Evolutionary conservation across 1,139 yeast species (phyloP).

Genomic region (Saccharomyces uvarum): DNA sequence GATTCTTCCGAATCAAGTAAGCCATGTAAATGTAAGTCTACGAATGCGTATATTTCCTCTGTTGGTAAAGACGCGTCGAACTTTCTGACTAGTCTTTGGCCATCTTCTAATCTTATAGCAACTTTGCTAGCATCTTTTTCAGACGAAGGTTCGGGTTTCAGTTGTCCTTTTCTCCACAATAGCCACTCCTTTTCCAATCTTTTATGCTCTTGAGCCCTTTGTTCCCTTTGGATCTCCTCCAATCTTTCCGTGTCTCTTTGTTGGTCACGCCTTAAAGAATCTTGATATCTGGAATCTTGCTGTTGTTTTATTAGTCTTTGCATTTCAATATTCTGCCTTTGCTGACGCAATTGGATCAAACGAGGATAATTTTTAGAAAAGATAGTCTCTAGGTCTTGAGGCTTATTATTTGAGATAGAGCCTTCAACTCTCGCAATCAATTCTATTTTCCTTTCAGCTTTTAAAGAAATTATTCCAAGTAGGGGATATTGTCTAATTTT

Average conservation of each 20-base stretch:
- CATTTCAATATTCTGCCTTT: constrained; percentile 52
- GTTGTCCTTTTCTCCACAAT: constrained; percentile 38
- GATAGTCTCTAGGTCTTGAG: constrained; percentile 35
- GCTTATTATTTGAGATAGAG: constrained; percentile 22
- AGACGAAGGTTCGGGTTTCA: constrained; percentile 34
- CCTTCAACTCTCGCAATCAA: constrained; percentile 70
- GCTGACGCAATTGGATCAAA: constrained; percentile 50
- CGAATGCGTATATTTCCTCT: constrained; percentile 54
- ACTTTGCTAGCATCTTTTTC: constrained; percentile 38
- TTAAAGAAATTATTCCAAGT: constrained; percentile 59
- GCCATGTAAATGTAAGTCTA: constrained; percentile 38
- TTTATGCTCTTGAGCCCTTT: constrained; percentile 22
- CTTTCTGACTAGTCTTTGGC: constrained; percentile 41
- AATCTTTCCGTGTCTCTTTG: constrained; percentile 34
- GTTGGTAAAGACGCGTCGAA: constrained; percentile 42
- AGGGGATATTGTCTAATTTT: constrained; percentile 74
- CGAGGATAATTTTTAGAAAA: constrained; percentile 55
- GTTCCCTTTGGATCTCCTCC: constrained; percentile 23
- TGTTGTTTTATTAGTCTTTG: constrained; percentile 57
- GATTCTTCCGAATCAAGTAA: constrained; percentile 30
- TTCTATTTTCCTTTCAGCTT: constrained; percentile 47
- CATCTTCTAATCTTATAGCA: constrained; percentile 52
- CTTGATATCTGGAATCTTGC: constrained; percentile 73
- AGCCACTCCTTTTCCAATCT: constrained; percentile 37
- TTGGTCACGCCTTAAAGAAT: constrained; percentile 45